These are phyloP conservation scores for Trichosporon asahii DNA, from an alignment of 1,284 basidiomycete species.

Conservation along the genomic window DNA sequence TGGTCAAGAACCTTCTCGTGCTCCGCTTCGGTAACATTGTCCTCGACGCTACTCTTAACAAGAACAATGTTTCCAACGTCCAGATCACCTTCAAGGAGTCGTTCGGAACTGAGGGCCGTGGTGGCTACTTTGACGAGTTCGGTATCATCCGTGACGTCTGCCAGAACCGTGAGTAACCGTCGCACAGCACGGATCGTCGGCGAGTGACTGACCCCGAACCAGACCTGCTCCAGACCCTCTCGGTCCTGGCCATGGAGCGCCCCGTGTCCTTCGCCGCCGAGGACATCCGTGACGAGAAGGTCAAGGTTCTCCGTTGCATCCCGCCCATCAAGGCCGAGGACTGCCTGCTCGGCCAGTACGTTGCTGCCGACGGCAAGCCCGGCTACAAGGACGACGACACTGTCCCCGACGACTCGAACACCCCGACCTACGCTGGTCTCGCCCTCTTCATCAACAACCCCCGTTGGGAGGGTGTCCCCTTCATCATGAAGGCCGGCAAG, in stretches of 20 bases:
- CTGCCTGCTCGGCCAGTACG: slow-evolving; percentile 87
- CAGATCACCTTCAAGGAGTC: slow-evolving; percentile 99
- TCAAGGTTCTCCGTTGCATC: slow-evolving; percentile 88
- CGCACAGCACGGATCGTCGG: not conserved
- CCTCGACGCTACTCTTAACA: slow-evolving; percentile 83
- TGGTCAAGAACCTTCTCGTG: slow-evolving; percentile 96
- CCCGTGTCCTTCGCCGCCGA: slow-evolving; percentile 95
- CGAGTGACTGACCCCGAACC: slow-evolving; percentile 14
- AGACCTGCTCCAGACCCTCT: slow-evolving; percentile 91
- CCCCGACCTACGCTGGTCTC: slow-evolving; percentile 86
- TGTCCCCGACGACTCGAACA: slow-evolving; percentile 83
- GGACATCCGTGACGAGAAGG: slow-evolving; percentile 97
- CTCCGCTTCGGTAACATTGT: slow-evolving; percentile 90
- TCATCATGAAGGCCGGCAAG: slow-evolving; percentile 95
- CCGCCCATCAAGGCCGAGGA: slow-evolving; percentile 73
- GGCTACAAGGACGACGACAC: slow-evolving; percentile 96
- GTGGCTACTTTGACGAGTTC: slow-evolving; percentile 98
- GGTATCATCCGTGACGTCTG: slow-evolving; percentile 94
- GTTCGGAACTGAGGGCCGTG: slow-evolving; percentile 93
- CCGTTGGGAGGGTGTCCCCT: slow-evolving; percentile 94
- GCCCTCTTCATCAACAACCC: slow-evolving; percentile 89
- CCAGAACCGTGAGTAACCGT: slow-evolving; percentile 78
- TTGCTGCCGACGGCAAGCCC: slow-evolving; percentile 79
- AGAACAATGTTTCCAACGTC: slow-evolving; percentile 87
- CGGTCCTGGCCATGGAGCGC: slow-evolving; percentile 89